phyloP scores from a whole-genome alignment of 352 stramenopile species.

The Globisporangium sylvaticum region DNA sequence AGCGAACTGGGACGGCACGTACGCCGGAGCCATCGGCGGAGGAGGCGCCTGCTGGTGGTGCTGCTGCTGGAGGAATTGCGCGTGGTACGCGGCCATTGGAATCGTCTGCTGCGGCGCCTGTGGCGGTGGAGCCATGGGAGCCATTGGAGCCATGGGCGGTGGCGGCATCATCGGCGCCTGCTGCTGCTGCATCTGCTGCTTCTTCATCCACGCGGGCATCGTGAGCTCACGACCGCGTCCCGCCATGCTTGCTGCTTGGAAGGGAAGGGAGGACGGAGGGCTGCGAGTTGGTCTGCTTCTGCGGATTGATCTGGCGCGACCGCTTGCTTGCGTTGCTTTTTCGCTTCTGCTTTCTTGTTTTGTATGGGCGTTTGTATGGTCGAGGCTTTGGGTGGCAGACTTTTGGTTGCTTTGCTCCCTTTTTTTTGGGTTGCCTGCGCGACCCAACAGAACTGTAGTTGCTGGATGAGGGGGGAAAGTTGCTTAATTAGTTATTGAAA shows the following conservation, averaged over 20 bases:
- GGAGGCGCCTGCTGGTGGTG: slow-evolving; percentile 11
- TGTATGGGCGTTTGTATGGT: slow-evolving; percentile 16
- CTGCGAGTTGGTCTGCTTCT: not conserved
- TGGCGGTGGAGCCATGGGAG: not conserved
- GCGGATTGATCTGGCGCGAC: not conserved
- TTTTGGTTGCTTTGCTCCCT: slow-evolving; percentile 4
- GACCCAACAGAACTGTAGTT: not conserved
- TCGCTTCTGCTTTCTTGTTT: not conserved
- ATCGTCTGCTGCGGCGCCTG: slow-evolving; percentile 15
- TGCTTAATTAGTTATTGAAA: not conserved
- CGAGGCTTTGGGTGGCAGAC: not conserved
- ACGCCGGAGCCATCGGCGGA: not conserved
- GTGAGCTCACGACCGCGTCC: slow-evolving; percentile 80
- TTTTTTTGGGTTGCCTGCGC: not conserved
- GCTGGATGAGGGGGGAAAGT: not conserved
- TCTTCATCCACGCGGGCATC: slow-evolving; percentile 88
- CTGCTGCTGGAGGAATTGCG: slow-evolving; percentile 3
- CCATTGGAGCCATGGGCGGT: not conserved
- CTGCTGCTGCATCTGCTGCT: slow-evolving; percentile 42
- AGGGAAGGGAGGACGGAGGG: not conserved
- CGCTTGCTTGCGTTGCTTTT: slow-evolving; percentile 3
- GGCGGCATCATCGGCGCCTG: slow-evolving; percentile 8
- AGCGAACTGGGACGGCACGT: slow-evolving; percentile 46
- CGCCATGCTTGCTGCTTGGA: slow-evolving; percentile 34
- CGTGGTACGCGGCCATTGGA: slow-evolving; percentile 10